Evolutionary conservation across 1,284 basidiomycete species (phyloP).

Genomic region (Leucoagaricus sp.): DNA sequence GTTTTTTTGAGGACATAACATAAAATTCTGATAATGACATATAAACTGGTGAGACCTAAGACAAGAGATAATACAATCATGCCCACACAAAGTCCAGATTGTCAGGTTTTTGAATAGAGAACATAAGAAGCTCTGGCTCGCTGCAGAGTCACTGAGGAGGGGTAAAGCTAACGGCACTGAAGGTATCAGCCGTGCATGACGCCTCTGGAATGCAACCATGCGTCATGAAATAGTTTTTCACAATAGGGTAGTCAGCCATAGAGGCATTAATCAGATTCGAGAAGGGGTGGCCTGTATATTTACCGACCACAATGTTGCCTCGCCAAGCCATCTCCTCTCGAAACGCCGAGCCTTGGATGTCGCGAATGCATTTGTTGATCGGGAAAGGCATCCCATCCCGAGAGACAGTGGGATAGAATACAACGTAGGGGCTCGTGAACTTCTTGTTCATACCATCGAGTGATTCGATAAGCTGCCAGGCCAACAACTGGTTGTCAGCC

Average conservation of each 20-base stretch:
- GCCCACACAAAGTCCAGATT: no score
- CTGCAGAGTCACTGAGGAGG: not conserved
- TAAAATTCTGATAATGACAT: conserved; percentile 5
- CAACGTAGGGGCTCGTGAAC: conserved; percentile 74
- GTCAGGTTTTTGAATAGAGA: conserved; percentile 2
- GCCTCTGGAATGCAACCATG: conserved; percentile 47
- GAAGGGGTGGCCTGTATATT: conserved; percentile 71
- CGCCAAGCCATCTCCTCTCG: conserved; percentile 69
- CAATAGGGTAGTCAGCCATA: conserved; percentile 78
- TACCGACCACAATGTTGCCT: conserved; percentile 75
- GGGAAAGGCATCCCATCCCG: conserved; percentile 80
- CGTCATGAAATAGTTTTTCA: conserved; percentile 75
- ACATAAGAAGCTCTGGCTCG: not conserved
- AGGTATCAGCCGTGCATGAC: conserved; percentile 6
- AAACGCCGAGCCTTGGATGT: conserved; percentile 66
- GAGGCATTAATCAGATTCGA: conserved; percentile 68
- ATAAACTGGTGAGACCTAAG: conserved; percentile 1
- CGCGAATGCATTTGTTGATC: conserved; percentile 69
- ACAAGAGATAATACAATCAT: not conserved
- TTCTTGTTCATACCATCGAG: conserved; percentile 78
- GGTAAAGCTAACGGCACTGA: conserved; percentile 2
- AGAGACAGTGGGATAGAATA: conserved; percentile 74
- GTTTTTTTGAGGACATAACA: no score
- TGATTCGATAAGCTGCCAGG: conserved; percentile 62
- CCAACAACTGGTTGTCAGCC: not conserved